phyloP scores from a whole-genome alignment of 768 basidiomycete species.

The Mycena filopes region DNA sequence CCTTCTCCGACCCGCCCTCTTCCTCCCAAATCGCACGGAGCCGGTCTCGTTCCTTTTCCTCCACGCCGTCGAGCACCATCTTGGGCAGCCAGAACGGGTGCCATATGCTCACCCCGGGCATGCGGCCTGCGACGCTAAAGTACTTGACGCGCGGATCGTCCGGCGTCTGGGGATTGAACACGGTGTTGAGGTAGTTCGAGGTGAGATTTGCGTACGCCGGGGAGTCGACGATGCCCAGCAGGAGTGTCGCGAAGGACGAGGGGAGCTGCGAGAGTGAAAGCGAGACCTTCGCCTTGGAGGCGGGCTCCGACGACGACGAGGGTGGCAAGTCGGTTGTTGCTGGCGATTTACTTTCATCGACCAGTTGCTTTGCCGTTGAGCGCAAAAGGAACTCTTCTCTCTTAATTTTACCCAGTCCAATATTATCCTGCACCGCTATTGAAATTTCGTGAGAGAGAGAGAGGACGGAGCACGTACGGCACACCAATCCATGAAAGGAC shows the following conservation, averaged over 20 bases:
- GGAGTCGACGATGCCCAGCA: constrained; percentile 91
- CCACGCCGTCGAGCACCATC: constrained; percentile 89
- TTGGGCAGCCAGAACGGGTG: constrained; percentile 99
- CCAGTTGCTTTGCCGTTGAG: constrained; percentile 12
- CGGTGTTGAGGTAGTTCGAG: constrained; percentile 78
- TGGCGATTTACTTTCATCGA: constrained; percentile 24
- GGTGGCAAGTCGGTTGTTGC: constrained; percentile 19
- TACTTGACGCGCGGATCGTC: constrained; percentile 88
- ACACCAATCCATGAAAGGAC: constrained; percentile 99
- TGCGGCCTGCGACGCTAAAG: constrained; percentile 89
- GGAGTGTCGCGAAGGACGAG: constrained; percentile 85
- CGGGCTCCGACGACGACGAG: constrained; percentile 41
- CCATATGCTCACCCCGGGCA: constrained; percentile 74
- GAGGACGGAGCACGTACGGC: constrained; percentile 59
- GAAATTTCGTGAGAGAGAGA: constrained; percentile 9
- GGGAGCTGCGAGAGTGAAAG: constrained; percentile 69
- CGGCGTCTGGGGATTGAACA: constrained; percentile 87
- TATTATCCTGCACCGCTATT: constrained; percentile 70
- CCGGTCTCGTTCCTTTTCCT: constrained; percentile 65
- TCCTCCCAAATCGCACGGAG: constrained; percentile 51
- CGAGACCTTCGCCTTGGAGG: constrained; percentile 34
- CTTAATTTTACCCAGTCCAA: constrained; percentile 85
- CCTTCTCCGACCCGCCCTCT: constrained; percentile 21
- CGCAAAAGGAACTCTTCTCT: constrained; percentile 49
- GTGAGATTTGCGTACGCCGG: constrained; percentile 97